Conservation (phyloP, 1,139 yeast species). For the Geotrichum citri-aurantii region DNA sequence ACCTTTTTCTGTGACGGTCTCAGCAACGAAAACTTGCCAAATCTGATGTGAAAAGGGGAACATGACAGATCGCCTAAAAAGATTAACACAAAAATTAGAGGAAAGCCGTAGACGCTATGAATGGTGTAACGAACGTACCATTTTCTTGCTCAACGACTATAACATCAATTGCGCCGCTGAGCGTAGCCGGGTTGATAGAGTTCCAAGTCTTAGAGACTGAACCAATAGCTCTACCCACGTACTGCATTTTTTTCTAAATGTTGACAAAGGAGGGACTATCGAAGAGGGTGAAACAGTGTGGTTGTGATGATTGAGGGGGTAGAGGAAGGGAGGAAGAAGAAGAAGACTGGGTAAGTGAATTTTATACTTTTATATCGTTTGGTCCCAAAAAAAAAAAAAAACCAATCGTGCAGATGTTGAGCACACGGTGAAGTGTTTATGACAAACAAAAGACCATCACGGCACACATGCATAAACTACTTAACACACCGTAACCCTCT, state of each 20-base stretch:
- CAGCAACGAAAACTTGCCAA: constrained; percentile 86
- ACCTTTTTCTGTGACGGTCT: constrained; percentile 92
- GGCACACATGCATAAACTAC: too few species aligned
- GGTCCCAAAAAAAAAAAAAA: too few species aligned
- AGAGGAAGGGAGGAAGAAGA: background rate
- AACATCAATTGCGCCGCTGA: constrained; percentile 95
- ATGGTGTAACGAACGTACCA: constrained; percentile 34
- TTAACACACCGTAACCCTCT: too few species aligned
- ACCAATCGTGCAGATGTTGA: too few species aligned
- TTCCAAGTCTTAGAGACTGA: constrained; percentile 96
- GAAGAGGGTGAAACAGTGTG: background rate
- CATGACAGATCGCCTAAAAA: constrained; percentile 62
- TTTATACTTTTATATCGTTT: background rate
- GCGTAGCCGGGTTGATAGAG: constrained; percentile 90
- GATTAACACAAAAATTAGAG: background rate
- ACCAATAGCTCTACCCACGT: constrained; percentile 92
- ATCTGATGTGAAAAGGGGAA: constrained; percentile 94
- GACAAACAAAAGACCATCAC: too few species aligned
- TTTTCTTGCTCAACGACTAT: constrained; percentile 91
- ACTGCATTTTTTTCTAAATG: constrained; percentile 60
- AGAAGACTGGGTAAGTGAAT: background rate
- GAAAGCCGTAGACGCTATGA: background rate
- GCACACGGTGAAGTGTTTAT: background rate
- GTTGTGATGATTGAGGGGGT: background rate
- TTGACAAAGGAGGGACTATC: background rate